Evolutionary conservation across 257 asterid genomes (phyloP), one percentile per base, ranked within the genome.

Genomic region (Penstemon barbatus): DNA sequence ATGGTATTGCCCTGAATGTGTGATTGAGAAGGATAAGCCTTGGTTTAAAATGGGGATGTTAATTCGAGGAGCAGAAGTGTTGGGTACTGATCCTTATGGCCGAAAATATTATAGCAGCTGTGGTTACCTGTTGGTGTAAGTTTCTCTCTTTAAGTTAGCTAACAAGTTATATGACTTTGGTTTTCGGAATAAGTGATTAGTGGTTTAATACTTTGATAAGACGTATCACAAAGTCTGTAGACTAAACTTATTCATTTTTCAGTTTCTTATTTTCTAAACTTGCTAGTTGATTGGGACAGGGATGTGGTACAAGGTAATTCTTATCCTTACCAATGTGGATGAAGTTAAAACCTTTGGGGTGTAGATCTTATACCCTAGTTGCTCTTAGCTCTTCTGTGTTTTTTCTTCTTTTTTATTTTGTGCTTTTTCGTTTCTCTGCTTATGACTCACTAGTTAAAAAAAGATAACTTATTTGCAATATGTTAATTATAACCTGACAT

Each of bases 1-100:
- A 74, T 94, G 99, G 99, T 91, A 78, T 80, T 94, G 99, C 82
- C 98, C 97, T 60, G 99, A 94, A 68, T 94, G 99, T 77, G 71
- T 66, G 69, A 83, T 94, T 54, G 88, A 78, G 74, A 91, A 78
- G 78, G 87, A 83, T 73, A 83, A 77, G 46, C 88, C 95, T 41
- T 79, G 86, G 86, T 68, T 82, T 84, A 86, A 76, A 81, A 74
- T 80, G 69, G 85, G 80, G 50, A 84, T 75, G 78, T 77, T 92
- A 38, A 80, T 86, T 70, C 87, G 96, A 70, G 97, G 97, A 63
- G 90, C 91, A 40, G 93, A 87, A 62, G 63, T 87, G 33, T 76
- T 94, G 81, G 99, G 95, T 66, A 71, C 67, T 77, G 99, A 94
- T 82, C 87, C 86, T 66, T 89, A 84, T 77, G 88, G 88, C 71